Conservation (phyloP, 139 green algal genomes). For the Tetradesmus lagerheimii region DNA sequence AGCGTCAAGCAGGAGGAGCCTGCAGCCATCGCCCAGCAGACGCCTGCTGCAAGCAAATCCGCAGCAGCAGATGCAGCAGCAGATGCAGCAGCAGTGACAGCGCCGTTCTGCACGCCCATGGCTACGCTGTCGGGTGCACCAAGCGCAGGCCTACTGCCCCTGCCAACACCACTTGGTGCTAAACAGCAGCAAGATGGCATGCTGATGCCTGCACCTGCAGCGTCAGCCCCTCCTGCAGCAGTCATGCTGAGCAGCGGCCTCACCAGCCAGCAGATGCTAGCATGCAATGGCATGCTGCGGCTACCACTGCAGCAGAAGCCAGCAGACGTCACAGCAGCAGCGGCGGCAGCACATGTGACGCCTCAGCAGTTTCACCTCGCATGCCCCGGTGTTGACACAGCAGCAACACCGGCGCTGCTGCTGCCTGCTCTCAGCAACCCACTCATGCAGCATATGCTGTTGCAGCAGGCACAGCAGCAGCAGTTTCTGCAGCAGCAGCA, state of each 20-base stretch:
- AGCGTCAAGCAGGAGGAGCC: neutral
- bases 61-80: conserved; percentile 16
- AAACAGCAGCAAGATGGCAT: neutral
- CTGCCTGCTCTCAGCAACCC: conserved; percentile 20
- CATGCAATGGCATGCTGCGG: neutral
- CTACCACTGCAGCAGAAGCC: neutral
- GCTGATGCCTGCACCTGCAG: neutral
- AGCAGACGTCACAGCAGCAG: neutral
- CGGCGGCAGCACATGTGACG: neutral
- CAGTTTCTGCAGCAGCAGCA: conserved; percentile 21
- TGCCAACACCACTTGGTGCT: neutral
- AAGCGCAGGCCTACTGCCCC: neutral
- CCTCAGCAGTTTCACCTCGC: neutral
- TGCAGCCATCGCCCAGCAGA: neutral
- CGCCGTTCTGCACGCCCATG: neutral
- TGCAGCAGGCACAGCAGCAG: neutral
- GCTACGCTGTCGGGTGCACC: conserved; percentile 6
- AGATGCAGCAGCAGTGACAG: conserved; percentile 9
- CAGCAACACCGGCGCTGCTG: neutral
- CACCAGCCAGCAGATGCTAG: conserved; percentile 1
- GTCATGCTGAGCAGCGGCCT: neutral
- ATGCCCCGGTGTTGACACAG: neutral
- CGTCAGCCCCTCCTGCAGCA: neutral
- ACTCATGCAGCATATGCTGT: neutral
- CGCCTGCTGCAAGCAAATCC: neutral